These are phyloP conservation scores for Nasturtium officinale DNA, from an alignment of 345 rosid species.

Conservation along the genomic window DNA sequence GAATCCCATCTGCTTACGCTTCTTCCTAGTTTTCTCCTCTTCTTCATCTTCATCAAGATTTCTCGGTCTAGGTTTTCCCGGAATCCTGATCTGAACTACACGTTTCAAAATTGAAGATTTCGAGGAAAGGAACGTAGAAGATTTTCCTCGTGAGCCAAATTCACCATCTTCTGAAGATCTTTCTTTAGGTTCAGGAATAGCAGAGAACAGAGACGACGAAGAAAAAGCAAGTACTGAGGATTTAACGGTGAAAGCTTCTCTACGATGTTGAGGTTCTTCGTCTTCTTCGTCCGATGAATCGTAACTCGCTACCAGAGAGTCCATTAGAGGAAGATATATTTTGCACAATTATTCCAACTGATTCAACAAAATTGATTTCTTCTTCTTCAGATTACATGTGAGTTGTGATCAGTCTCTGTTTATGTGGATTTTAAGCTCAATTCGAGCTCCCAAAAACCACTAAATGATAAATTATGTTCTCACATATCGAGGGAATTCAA, in stretches of 20 bases:
- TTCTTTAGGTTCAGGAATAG: slow-evolving; percentile 54
- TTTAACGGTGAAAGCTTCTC: slow-evolving; percentile 27
- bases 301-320: slow-evolving; percentile 74
- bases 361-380: background rate
- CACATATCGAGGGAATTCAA: too few species aligned
- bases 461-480: too few species aligned
- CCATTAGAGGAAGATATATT: slow-evolving; percentile 51
- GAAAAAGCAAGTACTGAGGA: slow-evolving; percentile 29
- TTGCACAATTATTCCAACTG: slow-evolving; percentile 3
- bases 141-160: slow-evolving; percentile 17
- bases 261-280: slow-evolving; percentile 38
- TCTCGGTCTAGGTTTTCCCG: slow-evolving; percentile 44
- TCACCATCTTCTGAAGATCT: slow-evolving; percentile 36
- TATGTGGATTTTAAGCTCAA: slow-evolving; percentile 45
- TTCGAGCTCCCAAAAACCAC: too few species aligned
- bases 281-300: slow-evolving; percentile 87
- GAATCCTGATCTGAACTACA: slow-evolving; percentile 76
- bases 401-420: slow-evolving; percentile 20
- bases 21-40: slow-evolving; percentile 54
- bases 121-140: slow-evolving; percentile 50
- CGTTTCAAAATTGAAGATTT: slow-evolving; percentile 50
- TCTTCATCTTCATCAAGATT: slow-evolving; percentile 48
- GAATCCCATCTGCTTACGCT: slow-evolving; percentile 49
- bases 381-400: slow-evolving; percentile 23
- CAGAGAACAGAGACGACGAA: slow-evolving; percentile 50